Percentiles rank a stretch among this genome's conserved stretches.
Evolutionary conservation across 495 filamentous ascomycete genomes (phyloP).

Genomic region (Tuber indicum): DNA sequence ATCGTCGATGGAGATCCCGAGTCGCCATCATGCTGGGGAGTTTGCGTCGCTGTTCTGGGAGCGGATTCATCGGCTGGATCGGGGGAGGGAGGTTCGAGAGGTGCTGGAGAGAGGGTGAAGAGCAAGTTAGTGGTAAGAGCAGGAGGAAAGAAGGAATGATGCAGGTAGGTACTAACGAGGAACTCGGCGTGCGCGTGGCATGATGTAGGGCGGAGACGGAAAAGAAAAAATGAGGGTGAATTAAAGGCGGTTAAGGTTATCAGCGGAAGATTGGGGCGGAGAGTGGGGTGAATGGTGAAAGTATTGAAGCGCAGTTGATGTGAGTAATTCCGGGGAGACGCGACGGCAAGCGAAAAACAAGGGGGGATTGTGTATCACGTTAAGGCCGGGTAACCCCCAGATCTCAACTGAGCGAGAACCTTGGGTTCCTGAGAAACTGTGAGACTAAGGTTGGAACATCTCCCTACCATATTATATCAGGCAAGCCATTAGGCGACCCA

Average conservation of each 20-base stretch:
- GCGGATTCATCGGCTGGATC: constrained; percentile 46
- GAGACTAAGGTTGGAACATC: not conserved
- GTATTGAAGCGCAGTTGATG: not conserved
- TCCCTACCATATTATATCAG: not conserved
- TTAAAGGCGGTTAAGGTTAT: not conserved
- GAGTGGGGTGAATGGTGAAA: not conserved
- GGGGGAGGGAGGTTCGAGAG: constrained; percentile 43
- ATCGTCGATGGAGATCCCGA: constrained; percentile 25
- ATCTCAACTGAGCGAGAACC: not conserved
- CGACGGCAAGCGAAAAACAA: not conserved
- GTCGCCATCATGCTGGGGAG: constrained; percentile 31
- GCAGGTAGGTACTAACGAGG: constrained; percentile 16
- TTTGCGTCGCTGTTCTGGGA: constrained; percentile 40
- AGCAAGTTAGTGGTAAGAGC: not conserved
- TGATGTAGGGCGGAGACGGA: not conserved
- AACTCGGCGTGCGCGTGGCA: constrained; percentile 29
- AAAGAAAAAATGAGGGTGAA: not conserved
- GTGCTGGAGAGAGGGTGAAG: constrained; percentile 1
- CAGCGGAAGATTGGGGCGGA: not conserved
- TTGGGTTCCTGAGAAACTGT: not conserved
- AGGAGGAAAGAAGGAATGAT: not conserved
- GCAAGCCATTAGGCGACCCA: not conserved
- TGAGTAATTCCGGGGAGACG: not conserved
- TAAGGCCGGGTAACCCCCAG: not conserved
- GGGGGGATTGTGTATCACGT: not conserved